These are phyloP conservation scores for Letharia lupina DNA, from an alignment of 495 filamentous ascomycete genomes.

Conservation along the genomic window DNA sequence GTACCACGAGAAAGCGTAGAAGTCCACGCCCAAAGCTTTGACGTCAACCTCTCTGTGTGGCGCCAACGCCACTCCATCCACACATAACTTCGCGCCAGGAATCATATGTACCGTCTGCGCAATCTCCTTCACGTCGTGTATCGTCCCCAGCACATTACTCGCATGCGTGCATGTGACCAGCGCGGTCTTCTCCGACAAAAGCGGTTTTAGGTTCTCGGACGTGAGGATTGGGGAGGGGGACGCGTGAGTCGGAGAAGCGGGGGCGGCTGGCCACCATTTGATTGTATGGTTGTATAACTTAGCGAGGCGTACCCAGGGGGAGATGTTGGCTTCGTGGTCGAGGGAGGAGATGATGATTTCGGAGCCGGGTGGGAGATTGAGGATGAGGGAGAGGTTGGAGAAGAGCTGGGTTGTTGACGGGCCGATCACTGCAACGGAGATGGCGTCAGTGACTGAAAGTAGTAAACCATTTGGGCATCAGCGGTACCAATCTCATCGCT, in stretches of 20 bases:
- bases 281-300: conserved; percentile 44
- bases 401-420: conserved; percentile 65
- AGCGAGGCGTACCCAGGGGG: conserved; percentile 60
- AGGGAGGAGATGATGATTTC: conserved; percentile 59
- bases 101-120: conserved; percentile 43
- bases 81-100: conserved; percentile 40
- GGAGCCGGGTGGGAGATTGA: conserved; percentile 49
- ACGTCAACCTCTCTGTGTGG: conserved; percentile 64
- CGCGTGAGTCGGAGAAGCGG: conserved; percentile 35
- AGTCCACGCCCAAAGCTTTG: conserved; percentile 54
- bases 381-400: conserved; percentile 55
- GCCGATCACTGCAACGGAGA: conserved; percentile 43
- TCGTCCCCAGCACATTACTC: conserved; percentile 62
- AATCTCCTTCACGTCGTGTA: conserved; percentile 52
- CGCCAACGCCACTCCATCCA: conserved; percentile 61
- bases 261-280: conserved; percentile 54
- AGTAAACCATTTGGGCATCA: conserved; percentile 10
- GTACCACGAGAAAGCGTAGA: conserved; percentile 70
- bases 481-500: conserved; percentile 50
- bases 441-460: conserved; percentile 20
- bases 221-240: conserved; percentile 44
- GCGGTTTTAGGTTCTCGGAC: conserved; percentile 39
- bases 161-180: conserved; percentile 63
- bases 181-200: conserved; percentile 51
- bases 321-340: conserved; percentile 66